Evolutionary conservation across 192 early-diverging fungal species (phyloP), one percentile per base, ranked within the genome.

Genomic region (Kappamyces sp.): DNA sequence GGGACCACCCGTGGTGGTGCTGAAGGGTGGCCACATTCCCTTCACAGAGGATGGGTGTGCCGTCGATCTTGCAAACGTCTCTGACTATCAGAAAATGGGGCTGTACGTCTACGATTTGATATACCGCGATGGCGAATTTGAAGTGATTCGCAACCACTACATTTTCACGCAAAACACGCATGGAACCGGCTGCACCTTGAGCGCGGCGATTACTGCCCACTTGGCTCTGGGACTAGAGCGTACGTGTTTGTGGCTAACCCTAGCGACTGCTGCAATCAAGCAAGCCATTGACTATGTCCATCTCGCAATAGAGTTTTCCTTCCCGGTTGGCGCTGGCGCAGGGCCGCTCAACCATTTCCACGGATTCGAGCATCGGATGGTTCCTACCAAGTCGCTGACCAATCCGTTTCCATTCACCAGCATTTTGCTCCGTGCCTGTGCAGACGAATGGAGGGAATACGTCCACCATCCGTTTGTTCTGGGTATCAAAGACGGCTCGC

Each of bases 111-210:
- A 89, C 0, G 90, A 93, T 63, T 64, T 88, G 0, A 68, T 93
- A 4, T 90, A 77, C 55, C 66, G 74, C 51, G 49, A 60, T 0
- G 63, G 53, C 0, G 65, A 74, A 5, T 46, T 59, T 6, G 61
- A 51, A 22, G 69, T 83, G 39, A 60, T 62, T 3, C 68, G 78
- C 33, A 65, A 86, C 33, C 59, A 59, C 41, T 82, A 84, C 36
- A 70, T 67, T 3, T 86, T 74, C 60, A 84, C 87, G 3, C 71
- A 60, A 34, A 86, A 85, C 65, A 88, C 87, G 0, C 91, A 93
- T 68, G 91, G 91, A 0, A 93, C 91, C 0, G 91, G 91, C 47
- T 93, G 91, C 59, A 93, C 91, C 3, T 65, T 91, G 42, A 85
- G 86, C 32, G 76, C 91, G 5, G 91, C 91, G 1, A 87, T 93